Evolutionary conservation across 106 monocot species (phyloP), one percentile per base, ranked within the genome.

Genomic region (Posidonia australis): DNA sequence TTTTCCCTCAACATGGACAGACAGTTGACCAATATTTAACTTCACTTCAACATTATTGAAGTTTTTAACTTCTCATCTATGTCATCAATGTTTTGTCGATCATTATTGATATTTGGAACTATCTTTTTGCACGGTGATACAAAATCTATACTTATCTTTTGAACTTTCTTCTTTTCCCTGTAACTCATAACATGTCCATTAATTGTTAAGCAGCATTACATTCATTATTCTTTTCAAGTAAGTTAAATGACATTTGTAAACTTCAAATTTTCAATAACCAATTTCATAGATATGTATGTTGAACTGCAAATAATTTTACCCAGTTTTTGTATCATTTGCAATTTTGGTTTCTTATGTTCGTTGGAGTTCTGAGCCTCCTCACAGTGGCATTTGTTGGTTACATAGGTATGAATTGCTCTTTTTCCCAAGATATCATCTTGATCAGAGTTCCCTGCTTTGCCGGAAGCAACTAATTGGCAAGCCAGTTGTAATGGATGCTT

Each of bases 351-450:
- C 16, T 28, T 31, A 42, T 20, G 5, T 60, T 26, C 30, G 20
- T 53, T 51, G 2, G 19, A 12, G 0, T 1, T 27, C 13, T 22
- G 49, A 66, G 9, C 44, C 13, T 52, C 14, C 24, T 66, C n/a
- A 11, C 19, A n/a, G 11, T 30, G 18, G 1, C 13, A 52, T 31
- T 52, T 46, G 19, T 23, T 46, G 42, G 13, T 62, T 53, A 56
- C 63, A 11, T 61, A 98, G 98, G 84, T 88, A 98, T 76, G 98
- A 98, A 54, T 73, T 98, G 72, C 77, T 98, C 25, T 98, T 98
- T 75, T 98, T 81, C 53, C 98, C 98, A 63, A 85, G 98, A 79
- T 98, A 91, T 81, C 98, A 98, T 82, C 91, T 98, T 70, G 98
- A 98, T 62, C 82, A 81, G 49, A 98, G 98, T 71, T 98, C 98